Percentiles rank a stretch among this genome's conserved stretches.
These are phyloP conservation scores for Middelhovenomyces tepae DNA, from an alignment of 805 yeast species.

Conservation along the genomic window DNA sequence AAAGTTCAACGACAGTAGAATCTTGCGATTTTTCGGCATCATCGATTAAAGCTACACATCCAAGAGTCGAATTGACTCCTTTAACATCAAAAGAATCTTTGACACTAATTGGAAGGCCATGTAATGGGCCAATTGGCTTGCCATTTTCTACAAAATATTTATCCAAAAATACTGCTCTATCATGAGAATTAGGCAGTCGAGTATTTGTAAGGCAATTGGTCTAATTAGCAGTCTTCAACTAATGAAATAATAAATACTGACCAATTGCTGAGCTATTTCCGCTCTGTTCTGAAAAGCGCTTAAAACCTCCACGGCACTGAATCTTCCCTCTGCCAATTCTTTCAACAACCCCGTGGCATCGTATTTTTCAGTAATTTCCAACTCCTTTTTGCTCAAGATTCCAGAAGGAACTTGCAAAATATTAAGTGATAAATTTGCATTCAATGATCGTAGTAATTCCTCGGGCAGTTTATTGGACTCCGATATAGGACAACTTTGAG, in stretches of 20 bases:
- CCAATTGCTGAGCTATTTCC: slow-evolving; percentile 1
- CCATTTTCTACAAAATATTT: no score
- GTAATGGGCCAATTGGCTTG: slow-evolving; percentile 1
- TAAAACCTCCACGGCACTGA: background rate
- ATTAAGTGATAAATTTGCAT: no score
- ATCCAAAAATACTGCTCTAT: slow-evolving; percentile 3
- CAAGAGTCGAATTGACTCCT: slow-evolving; percentile 44
- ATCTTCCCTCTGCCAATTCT: background rate
- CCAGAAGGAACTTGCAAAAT: no score
- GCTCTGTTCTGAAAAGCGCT: slow-evolving; percentile 2
- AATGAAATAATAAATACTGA: no score
- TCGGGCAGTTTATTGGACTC: no score
- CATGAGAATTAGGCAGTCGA: background rate
- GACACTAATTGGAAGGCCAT: slow-evolving; percentile 4
- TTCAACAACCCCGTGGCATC: background rate
- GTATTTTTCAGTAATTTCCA: background rate
- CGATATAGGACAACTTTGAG: no score
- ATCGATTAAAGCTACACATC: slow-evolving; percentile 17
- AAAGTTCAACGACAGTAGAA: slow-evolving; percentile 39
- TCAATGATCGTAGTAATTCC: no score
- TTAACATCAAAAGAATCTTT: slow-evolving; percentile 41
- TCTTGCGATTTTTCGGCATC: slow-evolving; percentile 38
- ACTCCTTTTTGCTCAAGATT: no score
- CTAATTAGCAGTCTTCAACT: no score
- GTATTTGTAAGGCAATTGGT: slow-evolving; percentile 2